A percentile compares a stretch with the other conserved stretches of the same genome.
Conservation (phyloP, 352 stramenopile genomes). For the Pythium insidiosum region DNA sequence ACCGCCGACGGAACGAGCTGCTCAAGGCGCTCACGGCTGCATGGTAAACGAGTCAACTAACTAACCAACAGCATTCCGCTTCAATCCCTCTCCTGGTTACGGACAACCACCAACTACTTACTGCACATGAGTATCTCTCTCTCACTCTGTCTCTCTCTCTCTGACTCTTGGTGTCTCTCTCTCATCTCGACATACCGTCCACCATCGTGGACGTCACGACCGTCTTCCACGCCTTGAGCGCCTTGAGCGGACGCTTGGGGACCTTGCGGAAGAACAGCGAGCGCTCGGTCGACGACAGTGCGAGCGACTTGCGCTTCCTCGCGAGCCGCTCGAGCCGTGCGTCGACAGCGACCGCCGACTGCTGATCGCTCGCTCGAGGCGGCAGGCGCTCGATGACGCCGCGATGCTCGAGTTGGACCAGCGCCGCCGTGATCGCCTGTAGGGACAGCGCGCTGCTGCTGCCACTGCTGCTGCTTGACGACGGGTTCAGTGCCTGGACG, state of each 20-base stretch:
- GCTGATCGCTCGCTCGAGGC: not conserved
- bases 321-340: too few relatives aligned
- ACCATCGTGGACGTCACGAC: too few relatives aligned
- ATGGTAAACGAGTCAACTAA: slow-evolving; percentile 11
- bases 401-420: slow-evolving; percentile 39
- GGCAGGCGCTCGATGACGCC: slow-evolving; percentile 44
- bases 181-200: too few relatives aligned
- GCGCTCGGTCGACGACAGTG: too few relatives aligned
- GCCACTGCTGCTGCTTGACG: not conserved
- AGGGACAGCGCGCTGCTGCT: slow-evolving; percentile 22
- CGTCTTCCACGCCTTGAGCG: slow-evolving; percentile 68
- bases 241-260: slow-evolving; percentile 55
- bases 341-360: too few relatives aligned
- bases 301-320: too few relatives aligned
- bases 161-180: too few relatives aligned
- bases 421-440: slow-evolving; percentile 40
- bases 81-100: too few relatives aligned
- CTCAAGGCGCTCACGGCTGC: slow-evolving; percentile 28
- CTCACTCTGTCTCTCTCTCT: too few relatives aligned
- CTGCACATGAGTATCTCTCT: too few relatives aligned
- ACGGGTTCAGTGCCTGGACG: slow-evolving; percentile 17
- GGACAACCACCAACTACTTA: too few relatives aligned
- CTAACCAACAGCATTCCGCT: slow-evolving; percentile 7
- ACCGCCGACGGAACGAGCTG: slow-evolving; percentile 32
- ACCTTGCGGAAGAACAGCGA: slow-evolving; percentile 53